Base-by-base conservation (phyloP, 1,284 basidiomycete genomes). In the Trametes hirsuta region DNA sequence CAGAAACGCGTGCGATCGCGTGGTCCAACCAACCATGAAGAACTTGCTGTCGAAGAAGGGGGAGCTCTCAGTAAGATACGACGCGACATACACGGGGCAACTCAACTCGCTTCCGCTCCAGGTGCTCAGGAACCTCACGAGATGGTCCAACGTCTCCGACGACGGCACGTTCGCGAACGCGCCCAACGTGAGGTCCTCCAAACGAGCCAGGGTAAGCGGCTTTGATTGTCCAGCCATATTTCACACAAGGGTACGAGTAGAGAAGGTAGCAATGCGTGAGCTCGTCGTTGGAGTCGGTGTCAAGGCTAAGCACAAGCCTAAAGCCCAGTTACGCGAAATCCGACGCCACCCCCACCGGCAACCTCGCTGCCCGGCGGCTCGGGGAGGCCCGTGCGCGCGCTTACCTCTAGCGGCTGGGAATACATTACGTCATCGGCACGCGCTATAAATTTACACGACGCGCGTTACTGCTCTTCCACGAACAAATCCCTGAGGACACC, bases 21-120 rank as follows among this genome's bases (percentile, higher is more conserved):
- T 15, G 12, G 14, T 30, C 40, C 4, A 12, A 69, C 77, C 61
- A 49, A 91, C 90, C 83, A 86, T 84, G 71, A 93, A 90, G 34
- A 91, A 71, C 73, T 93, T 93, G 75, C 90, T 93, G 68, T 25
- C 5, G 3, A 18, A 22, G 22, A 4, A 22, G 18, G 18, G 18
- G 18, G 14, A 11, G 3, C 3, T 18, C 24, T 55, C 18, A 61
- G 42, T 8, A 46, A 46, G 59, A 30, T 30, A 40, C 24, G 11
- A 18, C 21, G 48, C 11, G 12, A 15, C 40, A 14, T 39, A 39
- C 53, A 46, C 56, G 57, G 47, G 3, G 25, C 34, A 58, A 69
- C 84, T 85, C 75, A 77, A 91, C 91, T 93, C 91, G 83, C 84
- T 91, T 36, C 90, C 90, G 70, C 85, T 87, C 88, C 89, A 93